Conservation (phyloP, 140 eudicot species). For the Cichorium intybus region DNA sequence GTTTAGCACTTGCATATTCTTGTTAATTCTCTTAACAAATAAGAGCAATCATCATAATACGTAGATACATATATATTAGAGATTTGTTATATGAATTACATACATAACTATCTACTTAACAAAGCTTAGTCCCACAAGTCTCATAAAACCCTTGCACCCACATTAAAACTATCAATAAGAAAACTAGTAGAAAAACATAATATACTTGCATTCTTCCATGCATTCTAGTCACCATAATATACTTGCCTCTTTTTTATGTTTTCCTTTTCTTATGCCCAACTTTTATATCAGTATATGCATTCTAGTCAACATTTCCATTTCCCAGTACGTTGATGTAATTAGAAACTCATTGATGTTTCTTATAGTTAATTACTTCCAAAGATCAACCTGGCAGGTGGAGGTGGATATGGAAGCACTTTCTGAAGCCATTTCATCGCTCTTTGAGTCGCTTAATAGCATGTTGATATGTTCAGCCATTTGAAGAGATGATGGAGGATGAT, state of each 20-base stretch:
- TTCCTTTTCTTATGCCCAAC: conserved; percentile 4
- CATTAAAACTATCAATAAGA: conserved; percentile 14
- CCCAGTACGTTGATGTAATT: conserved; percentile 19
- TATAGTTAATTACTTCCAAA: conserved; percentile 45
- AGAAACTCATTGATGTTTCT: not conserved
- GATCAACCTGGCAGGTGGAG: conserved; percentile 62
- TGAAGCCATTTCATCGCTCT: conserved; percentile 51
- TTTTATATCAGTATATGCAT: conserved; percentile 18
- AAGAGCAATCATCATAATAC: conserved; percentile 18
- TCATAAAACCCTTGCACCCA: conserved; percentile 22
- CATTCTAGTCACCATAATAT: not conserved
- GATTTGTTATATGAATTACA: conserved; percentile 25
- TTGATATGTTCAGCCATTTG: conserved; percentile 54
- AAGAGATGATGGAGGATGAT: conserved; percentile 36
- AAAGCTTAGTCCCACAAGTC: conserved; percentile 11
- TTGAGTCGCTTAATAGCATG: conserved; percentile 39
- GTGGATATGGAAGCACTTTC: conserved; percentile 57
- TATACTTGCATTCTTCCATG: not conserved
- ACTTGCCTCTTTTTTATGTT: not conserved
- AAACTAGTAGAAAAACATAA: not conserved
- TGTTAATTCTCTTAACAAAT: conserved; percentile 25
- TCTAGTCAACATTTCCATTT: conserved; percentile 28
- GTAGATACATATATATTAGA: conserved; percentile 23
- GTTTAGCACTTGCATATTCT: conserved; percentile 10
- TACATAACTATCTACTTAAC: conserved; percentile 16